Conservation (phyloP, 305 asterid species). For the Fraxinus sp. region DNA sequence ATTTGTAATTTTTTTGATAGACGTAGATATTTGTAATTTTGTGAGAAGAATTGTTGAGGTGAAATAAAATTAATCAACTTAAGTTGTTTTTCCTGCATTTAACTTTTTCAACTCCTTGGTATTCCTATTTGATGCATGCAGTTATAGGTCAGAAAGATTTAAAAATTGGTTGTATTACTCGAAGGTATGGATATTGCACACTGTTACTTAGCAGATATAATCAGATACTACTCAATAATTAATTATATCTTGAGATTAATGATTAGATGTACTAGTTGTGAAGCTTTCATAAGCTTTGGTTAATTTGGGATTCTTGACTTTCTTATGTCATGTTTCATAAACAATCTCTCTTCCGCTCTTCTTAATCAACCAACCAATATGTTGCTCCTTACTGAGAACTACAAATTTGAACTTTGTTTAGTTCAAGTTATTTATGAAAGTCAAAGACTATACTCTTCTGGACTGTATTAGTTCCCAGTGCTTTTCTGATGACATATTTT, state of each 20-base stretch:
- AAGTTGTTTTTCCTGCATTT: not conserved
- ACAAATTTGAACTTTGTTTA: not conserved
- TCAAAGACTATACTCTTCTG: not conserved
- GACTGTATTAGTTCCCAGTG: not conserved
- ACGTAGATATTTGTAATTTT: not conserved
- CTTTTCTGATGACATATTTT: not conserved
- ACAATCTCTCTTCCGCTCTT: not conserved
- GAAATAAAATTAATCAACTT: not conserved
- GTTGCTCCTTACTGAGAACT: not conserved
- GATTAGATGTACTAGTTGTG: not conserved
- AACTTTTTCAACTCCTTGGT: not conserved
- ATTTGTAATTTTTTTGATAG: not conserved
- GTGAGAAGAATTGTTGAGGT: not conserved
- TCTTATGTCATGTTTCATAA: not conserved
- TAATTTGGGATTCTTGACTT: not conserved
- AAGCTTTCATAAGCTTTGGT: not conserved
- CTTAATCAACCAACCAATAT: not conserved
- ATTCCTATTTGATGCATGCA: not conserved
- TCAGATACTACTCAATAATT: not conserved
- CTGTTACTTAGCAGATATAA: not conserved
- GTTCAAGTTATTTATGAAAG: not conserved
- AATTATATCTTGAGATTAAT: not conserved
- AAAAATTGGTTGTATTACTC: not conserved
- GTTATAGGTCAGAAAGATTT: not conserved
- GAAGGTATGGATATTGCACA: not conserved